A percentile compares a stretch with the other conserved stretches of the same genome.
Evolutionary conservation across 163 green algal species (phyloP).

Genomic region (Trebouxiophyceae sp.): DNA sequence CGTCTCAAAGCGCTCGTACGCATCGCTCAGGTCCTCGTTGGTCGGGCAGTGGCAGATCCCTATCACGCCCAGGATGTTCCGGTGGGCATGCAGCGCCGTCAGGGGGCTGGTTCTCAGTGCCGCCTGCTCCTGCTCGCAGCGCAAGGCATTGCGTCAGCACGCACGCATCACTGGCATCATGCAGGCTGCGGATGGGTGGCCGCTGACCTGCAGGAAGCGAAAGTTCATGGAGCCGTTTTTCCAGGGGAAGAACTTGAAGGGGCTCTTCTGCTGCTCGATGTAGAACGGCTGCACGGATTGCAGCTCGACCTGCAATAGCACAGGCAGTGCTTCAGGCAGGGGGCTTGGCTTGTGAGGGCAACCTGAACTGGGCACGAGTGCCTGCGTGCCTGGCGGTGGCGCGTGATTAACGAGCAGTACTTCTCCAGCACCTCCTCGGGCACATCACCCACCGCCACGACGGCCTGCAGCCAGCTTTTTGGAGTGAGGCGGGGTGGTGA

Average conservation of each 20-base stretch:
- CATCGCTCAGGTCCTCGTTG: slow-evolving; percentile 21
- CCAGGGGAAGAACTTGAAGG: slow-evolving; percentile 70
- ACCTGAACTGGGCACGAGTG: no score
- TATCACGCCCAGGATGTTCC: slow-evolving; percentile 58
- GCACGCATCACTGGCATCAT: no score
- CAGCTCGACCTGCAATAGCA: slow-evolving; percentile 43
- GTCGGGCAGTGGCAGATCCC: slow-evolving; percentile 59
- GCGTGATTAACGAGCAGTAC: slow-evolving; percentile 48
- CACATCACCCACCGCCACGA: slow-evolving; percentile 60
- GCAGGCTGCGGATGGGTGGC: no score
- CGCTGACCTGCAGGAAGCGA: slow-evolving; percentile 48
- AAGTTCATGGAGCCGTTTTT: slow-evolving; percentile 70
- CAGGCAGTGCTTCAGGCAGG: no score
- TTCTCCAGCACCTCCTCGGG: slow-evolving; percentile 42
- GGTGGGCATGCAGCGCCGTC: slow-evolving; percentile 43
- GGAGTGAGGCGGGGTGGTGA: no score
- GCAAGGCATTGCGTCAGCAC: no score
- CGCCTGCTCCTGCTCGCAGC: slow-evolving; percentile 49
- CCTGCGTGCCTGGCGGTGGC: slow-evolving; percentile 43
- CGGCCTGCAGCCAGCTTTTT: slow-evolving; percentile 58
- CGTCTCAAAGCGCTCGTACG: slow-evolving; percentile 47
- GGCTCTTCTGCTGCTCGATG: slow-evolving; percentile 53
- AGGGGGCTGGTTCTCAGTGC: slow-evolving; percentile 35
- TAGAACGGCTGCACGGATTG: slow-evolving; percentile 52
- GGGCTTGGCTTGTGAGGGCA: no score